Evolutionary conservation across 768 basidiomycete species (phyloP).

Genomic region (Pleurotus tuber-regium): DNA sequence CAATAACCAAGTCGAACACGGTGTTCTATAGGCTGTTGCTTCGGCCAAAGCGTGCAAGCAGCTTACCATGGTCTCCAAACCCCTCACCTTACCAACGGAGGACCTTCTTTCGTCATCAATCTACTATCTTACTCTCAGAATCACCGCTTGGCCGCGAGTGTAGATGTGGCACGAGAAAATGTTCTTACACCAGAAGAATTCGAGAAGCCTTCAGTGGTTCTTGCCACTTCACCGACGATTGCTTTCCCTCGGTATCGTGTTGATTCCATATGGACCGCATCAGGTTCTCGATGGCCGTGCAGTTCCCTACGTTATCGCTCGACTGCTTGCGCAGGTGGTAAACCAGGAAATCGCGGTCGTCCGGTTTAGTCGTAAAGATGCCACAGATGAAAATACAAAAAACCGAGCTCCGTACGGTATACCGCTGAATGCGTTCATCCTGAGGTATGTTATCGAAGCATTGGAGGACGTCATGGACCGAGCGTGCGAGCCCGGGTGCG

Average conservation of each 20-base stretch:
- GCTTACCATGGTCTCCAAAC: neutral
- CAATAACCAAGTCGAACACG: too few relatives aligned
- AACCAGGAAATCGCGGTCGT: slow-evolving; percentile 41
- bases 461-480: slow-evolving; percentile 51
- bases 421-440: slow-evolving; percentile 32
- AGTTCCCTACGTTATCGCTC: slow-evolving; percentile 61
- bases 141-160: too few relatives aligned
- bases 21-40: too few relatives aligned
- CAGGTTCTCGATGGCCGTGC: slow-evolving; percentile 46
- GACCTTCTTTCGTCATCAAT: too few relatives aligned
- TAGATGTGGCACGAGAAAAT: neutral
- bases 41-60: too few relatives aligned
- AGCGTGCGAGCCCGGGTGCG: slow-evolving; percentile 58
- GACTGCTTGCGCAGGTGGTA: slow-evolving; percentile 49
- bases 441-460: slow-evolving; percentile 38
- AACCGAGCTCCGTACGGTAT: slow-evolving; percentile 74
- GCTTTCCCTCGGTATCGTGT: slow-evolving; percentile 26
- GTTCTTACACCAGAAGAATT: neutral
- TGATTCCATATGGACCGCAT: slow-evolving; percentile 58
- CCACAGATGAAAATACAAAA: slow-evolving; percentile 76
- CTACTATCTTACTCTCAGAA: too few relatives aligned
- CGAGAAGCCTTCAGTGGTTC: neutral
- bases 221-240: neutral
- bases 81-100: too few relatives aligned
- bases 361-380: slow-evolving; percentile 53